Conservation (phyloP, 176 grass and related monocot genomes). For the Cenchrus purpureus region DNA sequence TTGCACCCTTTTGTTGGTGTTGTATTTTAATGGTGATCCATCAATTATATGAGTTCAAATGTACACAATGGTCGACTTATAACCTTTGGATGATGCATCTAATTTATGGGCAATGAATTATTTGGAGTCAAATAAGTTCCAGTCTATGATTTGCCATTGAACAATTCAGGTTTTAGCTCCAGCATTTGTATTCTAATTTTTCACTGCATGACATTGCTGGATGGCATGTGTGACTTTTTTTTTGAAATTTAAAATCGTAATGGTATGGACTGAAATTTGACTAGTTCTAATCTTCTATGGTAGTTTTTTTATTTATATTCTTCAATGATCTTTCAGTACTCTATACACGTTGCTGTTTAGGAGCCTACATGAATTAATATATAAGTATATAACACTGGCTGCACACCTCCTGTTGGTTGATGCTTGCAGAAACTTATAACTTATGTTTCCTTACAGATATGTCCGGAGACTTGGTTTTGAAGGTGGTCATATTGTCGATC, state of each 20-base stretch:
- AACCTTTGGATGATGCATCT: background rate
- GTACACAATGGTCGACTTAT: background rate
- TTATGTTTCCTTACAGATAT: slow-evolving; percentile 61
- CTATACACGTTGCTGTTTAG: background rate
- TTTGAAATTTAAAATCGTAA: background rate
- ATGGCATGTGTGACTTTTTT: background rate
- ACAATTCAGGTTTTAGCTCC: background rate
- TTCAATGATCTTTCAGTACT: background rate
- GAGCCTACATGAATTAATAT: slow-evolving; percentile 1
- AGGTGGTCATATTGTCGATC: slow-evolving; percentile 93
- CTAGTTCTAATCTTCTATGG: background rate
- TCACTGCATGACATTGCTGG: background rate
- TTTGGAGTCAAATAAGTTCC: background rate
- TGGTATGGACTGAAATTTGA: background rate
- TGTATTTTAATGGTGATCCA: background rate
- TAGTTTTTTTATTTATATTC: background rate
- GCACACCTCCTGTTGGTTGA: slow-evolving; percentile 26
- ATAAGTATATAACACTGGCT: background rate
- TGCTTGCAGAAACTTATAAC: slow-evolving; percentile 16
- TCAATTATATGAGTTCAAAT: slow-evolving; percentile 4
- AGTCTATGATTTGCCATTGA: background rate
- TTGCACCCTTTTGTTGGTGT: background rate
- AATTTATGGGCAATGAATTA: background rate
- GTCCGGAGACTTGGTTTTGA: slow-evolving; percentile 96
- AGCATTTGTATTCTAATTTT: background rate